Percentiles rank a stretch among this genome's conserved stretches.
Conservation (phyloP, 495 filamentous ascomycete genomes). For the Hypoxylon trugodes region DNA sequence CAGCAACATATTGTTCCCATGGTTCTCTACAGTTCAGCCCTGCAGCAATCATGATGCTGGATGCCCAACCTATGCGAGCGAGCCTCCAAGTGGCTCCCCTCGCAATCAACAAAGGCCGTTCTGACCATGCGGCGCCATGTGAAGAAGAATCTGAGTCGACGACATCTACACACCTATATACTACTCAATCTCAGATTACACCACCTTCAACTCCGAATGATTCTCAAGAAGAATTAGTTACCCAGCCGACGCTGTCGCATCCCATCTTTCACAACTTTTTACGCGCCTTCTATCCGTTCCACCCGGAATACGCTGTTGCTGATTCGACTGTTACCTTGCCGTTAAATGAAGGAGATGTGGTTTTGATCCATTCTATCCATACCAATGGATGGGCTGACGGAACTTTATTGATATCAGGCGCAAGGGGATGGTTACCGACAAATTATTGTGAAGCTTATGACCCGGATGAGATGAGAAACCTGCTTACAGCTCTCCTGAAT, state of each 20-base stretch:
- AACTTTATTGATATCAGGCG: slow-evolving; percentile 87
- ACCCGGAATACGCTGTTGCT: slow-evolving; percentile 70
- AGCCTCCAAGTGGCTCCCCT: slow-evolving; percentile 79
- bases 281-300: slow-evolving; percentile 94
- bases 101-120: slow-evolving; percentile 70
- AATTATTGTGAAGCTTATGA: slow-evolving; percentile 98
- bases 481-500: slow-evolving; percentile 85
- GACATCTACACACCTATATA: slow-evolving; percentile 51
- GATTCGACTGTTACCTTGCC: slow-evolving; percentile 88
- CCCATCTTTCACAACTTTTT: slow-evolving; percentile 92
- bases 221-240: slow-evolving; percentile 64
- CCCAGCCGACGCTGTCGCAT: slow-evolving; percentile 56
- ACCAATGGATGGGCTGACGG: slow-evolving; percentile 99
- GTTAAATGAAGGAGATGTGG: slow-evolving; percentile 87
- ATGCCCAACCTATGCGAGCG: slow-evolving; percentile 58
- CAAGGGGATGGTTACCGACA: slow-evolving; percentile 94
- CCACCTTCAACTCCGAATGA: slow-evolving; percentile 77
- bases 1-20: slow-evolving; percentile 46
- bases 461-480: slow-evolving; percentile 79
- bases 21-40: slow-evolving; percentile 41
- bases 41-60: slow-evolving; percentile 61
- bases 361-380: slow-evolving; percentile 96
- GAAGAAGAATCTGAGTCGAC: slow-evolving; percentile 50
- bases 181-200: slow-evolving; percentile 69
- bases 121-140: slow-evolving; percentile 54